Evolutionary conservation across 1,284 basidiomycete genomes (phyloP).

Genomic region (Pholiota adiposa): DNA sequence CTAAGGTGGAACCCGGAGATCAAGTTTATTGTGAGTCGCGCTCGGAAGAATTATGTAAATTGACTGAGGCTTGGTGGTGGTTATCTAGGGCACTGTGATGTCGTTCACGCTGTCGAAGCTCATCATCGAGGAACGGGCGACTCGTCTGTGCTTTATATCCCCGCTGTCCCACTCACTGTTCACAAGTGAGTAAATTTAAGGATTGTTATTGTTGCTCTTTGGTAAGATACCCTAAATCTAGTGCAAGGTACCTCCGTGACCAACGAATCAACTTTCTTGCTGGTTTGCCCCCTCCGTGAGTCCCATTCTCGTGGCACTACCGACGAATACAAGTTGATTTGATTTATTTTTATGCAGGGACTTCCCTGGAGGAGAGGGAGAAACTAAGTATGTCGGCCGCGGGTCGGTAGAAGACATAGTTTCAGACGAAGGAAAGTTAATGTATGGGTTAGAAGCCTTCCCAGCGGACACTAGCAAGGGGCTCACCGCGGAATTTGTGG

Average conservation of each 20-base stretch:
- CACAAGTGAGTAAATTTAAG: conserved; percentile 52
- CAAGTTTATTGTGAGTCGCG: conserved; percentile 67
- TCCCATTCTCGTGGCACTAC: no score
- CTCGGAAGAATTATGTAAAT: not conserved
- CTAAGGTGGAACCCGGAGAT: conserved; percentile 69
- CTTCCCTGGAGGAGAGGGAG: conserved; percentile 78
- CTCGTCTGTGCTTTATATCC: conserved; percentile 82
- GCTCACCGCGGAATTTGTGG: conserved; percentile 12
- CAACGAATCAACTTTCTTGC: conserved; percentile 60
- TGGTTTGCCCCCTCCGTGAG: conserved; percentile 65
- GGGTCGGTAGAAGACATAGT: conserved; percentile 47
- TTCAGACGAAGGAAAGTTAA: conserved; percentile 33
- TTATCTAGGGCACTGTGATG: conserved; percentile 61
- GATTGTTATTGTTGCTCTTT: not conserved
- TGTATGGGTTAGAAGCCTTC: conserved; percentile 30
- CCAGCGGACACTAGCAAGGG: conserved; percentile 1
- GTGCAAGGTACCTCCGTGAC: conserved; percentile 62
- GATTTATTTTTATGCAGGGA: conserved; percentile 45
- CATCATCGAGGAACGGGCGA: conserved; percentile 63
- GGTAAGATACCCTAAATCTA: conserved; percentile 22
- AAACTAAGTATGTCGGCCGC: conserved; percentile 58
- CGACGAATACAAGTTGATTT: no score
- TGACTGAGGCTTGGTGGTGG: not conserved
- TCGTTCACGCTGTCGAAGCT: conserved; percentile 74
- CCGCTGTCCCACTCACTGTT: conserved; percentile 71